A percentile compares a stretch with the other conserved stretches of the same genome.
Evolutionary conservation across 192 early-diverging fungal species (phyloP).

Genomic region (Dissophora globulifera): DNA sequence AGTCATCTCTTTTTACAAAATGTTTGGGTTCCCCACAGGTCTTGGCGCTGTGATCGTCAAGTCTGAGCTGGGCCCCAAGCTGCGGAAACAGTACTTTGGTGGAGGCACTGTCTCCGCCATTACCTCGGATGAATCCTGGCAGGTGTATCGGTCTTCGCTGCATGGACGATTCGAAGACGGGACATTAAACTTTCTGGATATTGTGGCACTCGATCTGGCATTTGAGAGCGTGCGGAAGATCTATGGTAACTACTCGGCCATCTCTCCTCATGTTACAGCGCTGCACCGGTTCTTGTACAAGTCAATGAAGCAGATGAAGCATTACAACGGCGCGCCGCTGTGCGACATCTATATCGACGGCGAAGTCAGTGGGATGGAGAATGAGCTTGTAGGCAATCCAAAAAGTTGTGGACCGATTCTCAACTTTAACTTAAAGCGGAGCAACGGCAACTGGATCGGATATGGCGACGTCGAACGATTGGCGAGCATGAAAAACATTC

Average conservation of each 20-base stretch:
- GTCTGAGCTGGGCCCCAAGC: slow-evolving; percentile 54
- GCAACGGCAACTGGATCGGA: slow-evolving; percentile 67
- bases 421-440: slow-evolving; percentile 74
- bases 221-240: slow-evolving; percentile 63
- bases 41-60: slow-evolving; percentile 80
- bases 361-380: neutral
- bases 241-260: slow-evolving; percentile 53
- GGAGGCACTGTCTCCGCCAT: slow-evolving; percentile 81
- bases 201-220: slow-evolving; percentile 76
- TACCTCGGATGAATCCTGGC: slow-evolving; percentile 63
- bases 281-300: slow-evolving; percentile 57
- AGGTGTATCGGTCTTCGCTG: slow-evolving; percentile 60
- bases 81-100: slow-evolving; percentile 77
- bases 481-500: slow-evolving; percentile 72
- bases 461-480: slow-evolving; percentile 73
- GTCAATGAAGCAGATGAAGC: slow-evolving; percentile 59
- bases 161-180: slow-evolving; percentile 77
- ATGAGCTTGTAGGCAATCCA: slow-evolving; percentile 19
- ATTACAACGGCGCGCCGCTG: slow-evolving; percentile 63
- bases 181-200: slow-evolving; percentile 80
- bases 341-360: slow-evolving; percentile 56
- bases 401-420: slow-evolving; percentile 70
- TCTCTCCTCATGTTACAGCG: slow-evolving; percentile 59
- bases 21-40: slow-evolving; percentile 89
- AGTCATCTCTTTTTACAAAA: slow-evolving; percentile 86